Evolutionary conservation across 306 rosid genomes (phyloP), one percentile per base, ranked within the genome.

Genomic region (Rubus parviflorus): DNA sequence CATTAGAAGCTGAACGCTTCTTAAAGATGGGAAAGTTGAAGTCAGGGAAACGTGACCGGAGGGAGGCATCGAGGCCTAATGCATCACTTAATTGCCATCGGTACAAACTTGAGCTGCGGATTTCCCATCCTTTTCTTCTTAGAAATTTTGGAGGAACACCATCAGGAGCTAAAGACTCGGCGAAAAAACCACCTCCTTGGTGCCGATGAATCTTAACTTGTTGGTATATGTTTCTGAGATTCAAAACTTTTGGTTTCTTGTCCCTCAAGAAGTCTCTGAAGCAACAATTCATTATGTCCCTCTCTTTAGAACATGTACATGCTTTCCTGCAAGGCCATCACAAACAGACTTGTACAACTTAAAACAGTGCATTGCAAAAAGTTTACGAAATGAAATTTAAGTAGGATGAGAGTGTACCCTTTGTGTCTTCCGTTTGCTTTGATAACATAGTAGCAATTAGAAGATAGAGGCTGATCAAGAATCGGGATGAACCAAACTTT

Each of bases 111-210:
- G 96, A 84, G 69, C 86, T 77, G 38, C 82, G 81, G 12, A 91
- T 64, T 75, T 76, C 86, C 98, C 98, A 94, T 11, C 97, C 98
- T 71, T 90, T 91, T 15, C 70, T 89, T 38, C 92, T 81, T 1
- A 94, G 85, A 84, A 90, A 87, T 35, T 83, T 82, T 2, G 98
- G 97, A 19, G 98, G 89, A 73, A 90, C 77, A 10, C 97, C 97
- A 53, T 89, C 96, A 0, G 97, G 89, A 40, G 96, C 83, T 35
- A 91, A 87, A 20, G 97, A 81, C 47, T 72, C 86, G 0, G 97
- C 93, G 19, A 85, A 94, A 67, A 91, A 94, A 5, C 98, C 94
- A 12, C 93, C 91, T 74, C 82, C 74, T 15, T 85, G 94, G 72
- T 90, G 86, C 41, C 83, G 79, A 13, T 90, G 89, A 53, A 94